Evolutionary conservation across 106 monocot species (phyloP).

Genomic region (Hemerocallis citrina): DNA sequence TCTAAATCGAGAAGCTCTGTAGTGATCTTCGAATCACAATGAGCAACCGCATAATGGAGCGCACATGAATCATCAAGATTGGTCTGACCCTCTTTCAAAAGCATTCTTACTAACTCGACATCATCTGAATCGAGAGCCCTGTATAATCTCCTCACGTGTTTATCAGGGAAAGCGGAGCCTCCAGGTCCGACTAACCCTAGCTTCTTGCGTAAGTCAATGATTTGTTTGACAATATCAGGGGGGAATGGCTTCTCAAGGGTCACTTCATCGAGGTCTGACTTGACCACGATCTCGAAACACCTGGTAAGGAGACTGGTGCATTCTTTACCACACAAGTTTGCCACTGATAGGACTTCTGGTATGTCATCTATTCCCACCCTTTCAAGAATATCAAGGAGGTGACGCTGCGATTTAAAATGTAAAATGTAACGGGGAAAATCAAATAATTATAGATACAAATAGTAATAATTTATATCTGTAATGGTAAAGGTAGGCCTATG

Average conservation of each 20-base stretch:
- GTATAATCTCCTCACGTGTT: constrained; percentile 46
- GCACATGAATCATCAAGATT: constrained; percentile 75
- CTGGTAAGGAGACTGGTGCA: constrained; percentile 34
- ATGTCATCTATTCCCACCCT: constrained; percentile 53
- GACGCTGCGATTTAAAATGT: constrained; percentile 42
- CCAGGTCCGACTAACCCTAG: constrained; percentile 8
- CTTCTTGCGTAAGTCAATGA: constrained; percentile 18
- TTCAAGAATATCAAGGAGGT: constrained; percentile 61
- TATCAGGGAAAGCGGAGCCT: constrained; percentile 21
- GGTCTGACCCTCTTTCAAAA: constrained; percentile 50
- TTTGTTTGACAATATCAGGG: constrained; percentile 37
- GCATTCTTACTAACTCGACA: constrained; percentile 67
- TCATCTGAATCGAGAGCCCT: constrained; percentile 82
- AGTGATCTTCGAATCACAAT: constrained; percentile 63
- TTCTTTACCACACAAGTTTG: constrained; percentile 30
- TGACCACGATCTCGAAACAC: constrained; percentile 40
- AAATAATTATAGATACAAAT: not conserved
- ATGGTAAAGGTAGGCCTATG: not conserved
- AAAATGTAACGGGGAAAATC: not conserved
- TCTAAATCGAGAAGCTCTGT: constrained; percentile 60
- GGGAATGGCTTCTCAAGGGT: constrained; percentile 67
- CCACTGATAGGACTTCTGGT: constrained; percentile 42
- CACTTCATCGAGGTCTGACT: constrained; percentile 45
- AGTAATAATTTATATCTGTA: no score
- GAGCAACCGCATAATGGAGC: constrained; percentile 74